Conservation (phyloP, 257 asterid genomes). For the Rauvolfia tetraphylla region DNA sequence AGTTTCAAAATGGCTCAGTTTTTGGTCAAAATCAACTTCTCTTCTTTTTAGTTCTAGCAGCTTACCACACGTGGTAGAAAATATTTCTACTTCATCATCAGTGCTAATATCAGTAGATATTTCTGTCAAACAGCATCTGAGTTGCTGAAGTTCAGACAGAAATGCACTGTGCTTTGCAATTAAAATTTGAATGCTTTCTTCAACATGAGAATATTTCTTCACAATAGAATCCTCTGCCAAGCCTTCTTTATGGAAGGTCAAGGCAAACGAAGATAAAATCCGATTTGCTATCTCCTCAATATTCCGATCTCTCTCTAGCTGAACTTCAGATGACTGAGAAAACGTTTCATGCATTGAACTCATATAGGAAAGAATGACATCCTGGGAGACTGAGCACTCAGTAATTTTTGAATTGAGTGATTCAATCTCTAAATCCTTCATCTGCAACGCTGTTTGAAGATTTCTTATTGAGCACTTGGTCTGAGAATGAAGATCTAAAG, state of each 20-base stretch:
- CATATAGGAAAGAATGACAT: constrained; percentile 31
- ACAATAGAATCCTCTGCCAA: constrained; percentile 37
- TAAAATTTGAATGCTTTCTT: constrained; percentile 42
- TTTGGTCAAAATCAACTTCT: constrained; percentile 48
- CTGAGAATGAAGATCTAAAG: constrained; percentile 30
- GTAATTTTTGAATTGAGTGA: constrained; percentile 51
- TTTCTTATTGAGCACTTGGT: constrained; percentile 41
- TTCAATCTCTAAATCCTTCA: constrained; percentile 59
- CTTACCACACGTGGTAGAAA: constrained; percentile 43
- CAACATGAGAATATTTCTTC: constrained; percentile 58
- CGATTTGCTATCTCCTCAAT: constrained; percentile 51
- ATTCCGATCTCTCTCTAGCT: constrained; percentile 40
- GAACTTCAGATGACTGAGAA: constrained; percentile 34
- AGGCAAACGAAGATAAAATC: constrained; percentile 46
- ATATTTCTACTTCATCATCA: constrained; percentile 51
- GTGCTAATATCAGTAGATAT: constrained; percentile 37
- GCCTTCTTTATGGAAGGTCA: constrained; percentile 42
- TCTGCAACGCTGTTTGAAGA: constrained; percentile 38
- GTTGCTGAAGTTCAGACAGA: constrained; percentile 52
- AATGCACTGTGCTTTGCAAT: constrained; percentile 47
- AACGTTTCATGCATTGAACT: constrained; percentile 29
- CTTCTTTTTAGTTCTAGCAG: constrained; percentile 53
- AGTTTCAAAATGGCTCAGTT: constrained; percentile 47
- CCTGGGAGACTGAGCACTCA: constrained; percentile 41
- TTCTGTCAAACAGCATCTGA: constrained; percentile 48